Evolutionary conservation across 2,329 filamentous ascomycete genomes (phyloP), one percentile per base, ranked within the genome.

Genomic region (Cadophora gregata): DNA sequence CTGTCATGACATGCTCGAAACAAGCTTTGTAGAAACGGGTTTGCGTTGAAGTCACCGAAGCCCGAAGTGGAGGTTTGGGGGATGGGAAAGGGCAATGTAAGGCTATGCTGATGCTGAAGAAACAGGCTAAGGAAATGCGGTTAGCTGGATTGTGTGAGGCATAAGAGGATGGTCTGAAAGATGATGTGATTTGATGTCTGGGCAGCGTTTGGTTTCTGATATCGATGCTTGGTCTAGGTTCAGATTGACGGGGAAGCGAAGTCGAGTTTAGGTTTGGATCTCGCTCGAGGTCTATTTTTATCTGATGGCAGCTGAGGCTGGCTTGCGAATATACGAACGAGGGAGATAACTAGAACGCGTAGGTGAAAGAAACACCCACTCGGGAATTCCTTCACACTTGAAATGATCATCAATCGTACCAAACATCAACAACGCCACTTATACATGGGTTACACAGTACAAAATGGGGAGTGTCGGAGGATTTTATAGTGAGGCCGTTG

Each of bases 201-300:
- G 48, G 81, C 73, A 87, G 85, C 70, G 80, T 83, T 9, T 83
- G 84, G 59, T 85, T 84, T 45, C 81, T 56, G 33, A 56, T 56
- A 29, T 36, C 38, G 14, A 45, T 27, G 16, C n/a, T 24, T 19
- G 16, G 51, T 59, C 31, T 55, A 1, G 51, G 9, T 14, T 25
- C 4, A n/a, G 48, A 27, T 29, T 24, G 25, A 21, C 24, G 12
- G 48, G 25, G 14, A 51, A 27, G 48, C 27, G 48, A 19, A 16
- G 12, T 51, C 14, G 48, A 19, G 8, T 33, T 16, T 36, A 7
- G 51, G 51, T 36, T 56, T 36, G 19, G 19, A 45, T 36, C 25
- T 51, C 24, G 48, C 4, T 56, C 10, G 10, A 27, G 48, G 21
- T 55, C 27, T 56, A 33, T 45, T 45, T 45, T n/a, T n/a, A 45